Evolutionary conservation across 2,329 filamentous ascomycete species (phyloP), one percentile per base, ranked within the genome.

Genomic region (Colletotrichum sp.): DNA sequence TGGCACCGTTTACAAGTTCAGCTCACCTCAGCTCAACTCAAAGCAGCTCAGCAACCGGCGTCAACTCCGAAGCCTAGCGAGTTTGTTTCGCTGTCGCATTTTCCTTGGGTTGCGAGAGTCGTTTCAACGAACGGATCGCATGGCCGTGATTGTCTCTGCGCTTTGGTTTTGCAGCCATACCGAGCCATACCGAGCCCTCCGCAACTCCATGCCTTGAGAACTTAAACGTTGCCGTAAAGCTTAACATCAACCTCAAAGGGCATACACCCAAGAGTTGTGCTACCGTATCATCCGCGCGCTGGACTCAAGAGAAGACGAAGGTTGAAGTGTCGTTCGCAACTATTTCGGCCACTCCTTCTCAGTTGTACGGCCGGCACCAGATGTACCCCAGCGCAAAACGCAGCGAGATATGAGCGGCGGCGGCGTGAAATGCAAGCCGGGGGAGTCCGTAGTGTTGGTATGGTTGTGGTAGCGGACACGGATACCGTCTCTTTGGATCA

Each of bases 181-280:
- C 72, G 36, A 43, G 59, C 24, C 67, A 59, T 57, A 13, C 72
- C 72, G 67, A 70, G 67, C 48, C 67, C 57, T 71, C 72, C 72
- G 72, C 26, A 71, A 48, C 48, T 24, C 68, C n/a, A 65, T 21
- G 28, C n/a, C 63, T 66, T 32, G 14, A 21, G 63, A 28, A 68
- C 13, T 34, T 32, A 18, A 26, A 68, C n/a, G 9, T 43, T 4
- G 16, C 18, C 43, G 6, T 18, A 52, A n/a, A 66, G 61, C n/a
- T 26, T 26, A 64, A 64, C 21, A 59, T 28, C n/a, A 48, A 21
- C n/a, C 39, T 21, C 18, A 21, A 21, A 48, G 43, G 12, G 18
- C n/a, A 48, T 10, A 21, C 43, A 48, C 10, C 18, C 43, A 48
- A 48, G 43, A 48, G n/a, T 48, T 21, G n/a, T 48, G 43, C 43